Evolutionary conservation across 2,329 filamentous ascomycete genomes (phyloP), one percentile per base, ranked within the genome.

Genomic region (Cyphellophora attinorum): DNA sequence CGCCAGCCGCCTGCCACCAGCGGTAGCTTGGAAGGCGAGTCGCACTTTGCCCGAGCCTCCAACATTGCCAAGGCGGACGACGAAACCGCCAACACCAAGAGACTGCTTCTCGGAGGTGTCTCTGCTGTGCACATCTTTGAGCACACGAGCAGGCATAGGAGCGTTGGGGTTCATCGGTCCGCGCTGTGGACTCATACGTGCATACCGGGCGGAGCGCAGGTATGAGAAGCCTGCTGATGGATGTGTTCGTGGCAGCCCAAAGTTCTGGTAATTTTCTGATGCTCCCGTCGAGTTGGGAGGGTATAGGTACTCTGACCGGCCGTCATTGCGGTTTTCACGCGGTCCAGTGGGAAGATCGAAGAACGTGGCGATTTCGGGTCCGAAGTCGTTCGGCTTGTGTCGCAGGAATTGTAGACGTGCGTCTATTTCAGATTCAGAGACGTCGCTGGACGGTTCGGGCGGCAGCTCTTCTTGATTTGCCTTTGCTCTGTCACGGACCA

Each of bases 221-320:
- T 81, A 80, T 11, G 71, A 70, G 4, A 81, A 60, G 42, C 77
- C 77, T 4, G 72, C 76, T 3, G 72, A 76, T 3, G 77, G 76
- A 54, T 81, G 77, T 5, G 77, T 80, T 38, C 67, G 68, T 2
- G 74, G 72, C 13, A 72, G 72, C 3, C 68, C 70, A 17, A 53
- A 53, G 19, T 54, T 48, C 19, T 58, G 58, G 46, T 70, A 71
- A 61, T 59, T 14, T 12, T 12, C 31, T 25, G 15, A 12, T 2
- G 31, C 27, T 55, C 16, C 12, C 29, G 18, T 31, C 3, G 52
- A 54, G 30, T 58, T 41, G 30, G 55, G 57, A 30, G 49, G 56
- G 53, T 11, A 41, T 61, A 41, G 44, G 54, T 42, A 47, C 51
- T 52, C 50, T 67, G 44, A 56, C 54, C 25, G 50, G 51, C 15